Conservation (phyloP, 805 yeast genomes). For the Candida xyloterini region DNA sequence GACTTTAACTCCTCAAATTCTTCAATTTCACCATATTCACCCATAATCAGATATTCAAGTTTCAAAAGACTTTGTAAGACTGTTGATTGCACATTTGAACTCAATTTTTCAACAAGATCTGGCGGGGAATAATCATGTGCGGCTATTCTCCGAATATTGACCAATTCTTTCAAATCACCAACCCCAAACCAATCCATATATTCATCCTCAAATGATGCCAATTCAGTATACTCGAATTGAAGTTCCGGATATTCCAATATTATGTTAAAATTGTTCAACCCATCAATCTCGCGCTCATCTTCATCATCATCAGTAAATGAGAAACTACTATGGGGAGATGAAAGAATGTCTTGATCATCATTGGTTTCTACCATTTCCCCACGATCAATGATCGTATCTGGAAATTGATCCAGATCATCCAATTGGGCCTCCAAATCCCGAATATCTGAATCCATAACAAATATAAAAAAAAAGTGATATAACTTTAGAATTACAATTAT, state of each 20-base stretch:
- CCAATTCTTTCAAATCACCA: constrained; percentile 29
- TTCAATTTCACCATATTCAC: constrained; percentile 25
- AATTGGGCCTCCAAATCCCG: constrained; percentile 14
- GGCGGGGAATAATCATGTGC: constrained; percentile 9
- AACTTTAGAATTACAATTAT: neutral
- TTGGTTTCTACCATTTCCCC: constrained; percentile 32
- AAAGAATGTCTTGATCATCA: constrained; percentile 29
- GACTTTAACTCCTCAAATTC: constrained; percentile 23
- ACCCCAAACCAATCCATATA: constrained; percentile 37
- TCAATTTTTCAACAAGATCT: neutral
- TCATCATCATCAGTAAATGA: constrained; percentile 25
- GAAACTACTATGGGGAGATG: constrained; percentile 31
- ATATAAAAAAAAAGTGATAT: neutral
- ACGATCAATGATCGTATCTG: constrained; percentile 30
- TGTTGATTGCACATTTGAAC: neutral
- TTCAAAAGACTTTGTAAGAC: constrained; percentile 17
- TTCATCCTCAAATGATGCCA: constrained; percentile 38
- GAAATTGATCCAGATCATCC: constrained; percentile 23
- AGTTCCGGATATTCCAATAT: constrained; percentile 41
- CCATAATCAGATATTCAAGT: constrained; percentile 31
- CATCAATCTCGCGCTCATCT: constrained; percentile 32
- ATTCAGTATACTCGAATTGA: constrained; percentile 41
- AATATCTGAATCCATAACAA: constrained; percentile 8
- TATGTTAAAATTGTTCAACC: constrained; percentile 32
- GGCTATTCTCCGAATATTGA: constrained; percentile 10